Evolutionary conservation across 148 eudicot genomes (phyloP).

Genomic region (Rheum nobile): DNA sequence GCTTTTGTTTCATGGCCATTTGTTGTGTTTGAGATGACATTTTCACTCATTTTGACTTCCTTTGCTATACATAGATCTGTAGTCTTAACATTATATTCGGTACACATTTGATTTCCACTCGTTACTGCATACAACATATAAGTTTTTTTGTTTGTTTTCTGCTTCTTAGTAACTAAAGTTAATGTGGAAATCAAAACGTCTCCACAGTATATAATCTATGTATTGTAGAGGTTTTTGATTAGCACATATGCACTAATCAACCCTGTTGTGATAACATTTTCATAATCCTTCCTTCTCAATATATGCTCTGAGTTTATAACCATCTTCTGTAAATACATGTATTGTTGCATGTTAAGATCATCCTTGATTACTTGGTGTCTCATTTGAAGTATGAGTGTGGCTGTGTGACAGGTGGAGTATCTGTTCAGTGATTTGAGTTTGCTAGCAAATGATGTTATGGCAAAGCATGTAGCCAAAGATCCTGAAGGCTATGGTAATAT

Average conservation of each 20-base stretch:
- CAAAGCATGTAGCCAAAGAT: slow-evolving; percentile 65
- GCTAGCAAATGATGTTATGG: slow-evolving; percentile 78
- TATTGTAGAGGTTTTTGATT: not conserved
- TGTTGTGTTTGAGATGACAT: not conserved
- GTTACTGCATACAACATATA: not conserved
- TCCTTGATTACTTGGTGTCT: not conserved
- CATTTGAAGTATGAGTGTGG: slow-evolving; percentile 1
- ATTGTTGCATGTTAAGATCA: not conserved
- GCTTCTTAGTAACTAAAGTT: not conserved
- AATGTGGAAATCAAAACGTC: not conserved
- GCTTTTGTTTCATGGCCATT: not conserved
- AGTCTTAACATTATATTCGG: not conserved
- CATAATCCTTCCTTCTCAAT: too few relatives aligned
- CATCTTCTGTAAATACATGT: not conserved
- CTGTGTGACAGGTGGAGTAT: slow-evolving; percentile 59
- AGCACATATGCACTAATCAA: too few relatives aligned
- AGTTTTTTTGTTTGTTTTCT: not conserved
- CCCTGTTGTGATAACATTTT: not conserved
- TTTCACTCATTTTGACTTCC: not conserved
- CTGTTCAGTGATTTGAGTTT: slow-evolving; percentile 88
- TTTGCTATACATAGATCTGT: not conserved
- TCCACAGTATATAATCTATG: too few relatives aligned
- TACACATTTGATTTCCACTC: not conserved
- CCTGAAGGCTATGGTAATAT: slow-evolving; percentile 78
- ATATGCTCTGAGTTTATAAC: not conserved